These are phyloP conservation scores for Rhodotorula kratochvilovae DNA, from an alignment of 768 basidiomycete genomes.

Conservation along the genomic window DNA sequence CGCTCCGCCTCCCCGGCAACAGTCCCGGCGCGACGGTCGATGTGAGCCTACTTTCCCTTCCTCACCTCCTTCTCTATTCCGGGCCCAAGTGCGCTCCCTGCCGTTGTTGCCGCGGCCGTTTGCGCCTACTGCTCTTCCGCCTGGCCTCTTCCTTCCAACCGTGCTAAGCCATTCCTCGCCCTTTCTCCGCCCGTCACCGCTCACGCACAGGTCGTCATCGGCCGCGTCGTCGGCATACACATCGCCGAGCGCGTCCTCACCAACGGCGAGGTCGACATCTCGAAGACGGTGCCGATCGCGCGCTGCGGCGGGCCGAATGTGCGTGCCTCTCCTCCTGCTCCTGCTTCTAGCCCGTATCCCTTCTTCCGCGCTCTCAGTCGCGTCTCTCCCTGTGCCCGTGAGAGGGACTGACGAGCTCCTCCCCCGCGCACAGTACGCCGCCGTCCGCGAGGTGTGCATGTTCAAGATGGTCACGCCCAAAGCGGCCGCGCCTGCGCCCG, in stretches of 20 bases:
- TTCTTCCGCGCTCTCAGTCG: neutral
- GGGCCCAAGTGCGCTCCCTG: too few species aligned
- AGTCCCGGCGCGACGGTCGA: neutral
- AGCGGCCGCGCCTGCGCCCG: neutral
- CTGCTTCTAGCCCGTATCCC: too few species aligned
- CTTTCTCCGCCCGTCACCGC: neutral
- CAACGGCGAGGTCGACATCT: slow-evolving; percentile 12
- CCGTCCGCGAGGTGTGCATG: neutral
- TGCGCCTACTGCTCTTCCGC: too few species aligned
- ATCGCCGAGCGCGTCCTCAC: slow-evolving; percentile 11
- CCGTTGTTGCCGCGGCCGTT: too few species aligned
- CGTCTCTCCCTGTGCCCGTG: neutral
- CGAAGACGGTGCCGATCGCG: slow-evolving; percentile 9
- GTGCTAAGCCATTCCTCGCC: neutral
- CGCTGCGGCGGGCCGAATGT: slow-evolving; percentile 8
- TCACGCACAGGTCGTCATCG: slow-evolving; percentile 5
- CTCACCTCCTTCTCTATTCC: too few species aligned
- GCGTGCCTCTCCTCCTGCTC: neutral
- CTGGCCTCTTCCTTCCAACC: too few species aligned
- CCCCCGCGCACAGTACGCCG: neutral
- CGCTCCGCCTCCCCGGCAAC: slow-evolving; percentile 1
- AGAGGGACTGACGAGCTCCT: neutral
- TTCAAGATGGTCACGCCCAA: slow-evolving; percentile 3
- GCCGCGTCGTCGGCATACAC: slow-evolving; percentile 15
- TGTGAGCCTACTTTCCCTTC: neutral